Base-by-base conservation (phyloP, 345 rosid genomes). In the Gossypium arboreum region DNA sequence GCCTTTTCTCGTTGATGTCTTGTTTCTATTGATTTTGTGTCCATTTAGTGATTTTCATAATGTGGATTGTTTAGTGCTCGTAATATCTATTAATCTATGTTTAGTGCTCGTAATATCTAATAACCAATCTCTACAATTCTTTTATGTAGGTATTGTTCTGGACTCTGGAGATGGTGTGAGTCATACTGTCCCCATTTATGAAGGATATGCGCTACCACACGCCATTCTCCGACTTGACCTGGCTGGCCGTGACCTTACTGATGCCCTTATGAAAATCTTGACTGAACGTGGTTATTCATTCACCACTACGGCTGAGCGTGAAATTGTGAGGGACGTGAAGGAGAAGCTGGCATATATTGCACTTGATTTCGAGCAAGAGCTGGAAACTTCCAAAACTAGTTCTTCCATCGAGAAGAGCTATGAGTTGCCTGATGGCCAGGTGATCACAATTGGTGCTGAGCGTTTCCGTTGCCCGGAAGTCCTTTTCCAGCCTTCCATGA, bases 241-340 rank as follows among this genome's bases (percentile, higher is more conserved):
- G 3, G 88, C 89, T 45, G 90, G 92, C 43, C 85, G 85, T 74
- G 93, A 83, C 68, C 84, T 87, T 15, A 89, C 88, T 0, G 91
- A 89, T 78, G 75, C 84, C 67, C 91, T 87, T 47, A 89, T 85
- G 89, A 88, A 88, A 75, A 86, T 88, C 74, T 77, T 88, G 66
- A 86, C 87, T 2, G 87, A 86, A 72, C 87, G 89, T 64, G 89
- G 93, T 29, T 89, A 89, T 78, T 89, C 93, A 6, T 89, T 89
- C 79, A 89, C 93, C 72, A 89, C 93, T 73, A 78, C 93, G 43
- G 91, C 93, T 71, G 93, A 89, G 79, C 89, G 93, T 79, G 92
- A 89, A 50, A 86, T 89, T 27, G 92, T 89, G 48, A 81, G 92
- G 74, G 92, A 89, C 80, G 82, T 87, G 91, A 89, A 89, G 73